Base-by-base conservation (phyloP, 2,329 filamentous ascomycete species). In the Penicillium fuscoglaucum region DNA sequence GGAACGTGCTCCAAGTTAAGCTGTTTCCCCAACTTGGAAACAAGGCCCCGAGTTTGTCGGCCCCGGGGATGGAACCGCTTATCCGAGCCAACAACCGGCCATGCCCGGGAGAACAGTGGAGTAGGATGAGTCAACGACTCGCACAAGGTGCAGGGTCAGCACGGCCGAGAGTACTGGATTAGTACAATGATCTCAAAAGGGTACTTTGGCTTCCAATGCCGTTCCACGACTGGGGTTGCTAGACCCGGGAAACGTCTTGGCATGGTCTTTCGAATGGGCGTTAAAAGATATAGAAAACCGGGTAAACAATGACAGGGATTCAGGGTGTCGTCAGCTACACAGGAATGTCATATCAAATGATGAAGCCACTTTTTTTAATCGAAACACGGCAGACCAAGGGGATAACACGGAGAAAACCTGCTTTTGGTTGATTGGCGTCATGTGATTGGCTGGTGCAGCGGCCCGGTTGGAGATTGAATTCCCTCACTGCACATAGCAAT, bases 381-480 rank as follows among this genome's bases (percentile, higher is more conserved):
- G 6, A 54, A 39, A 55, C 43, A 55, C 40, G 29, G 31, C 52
- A 49, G 37, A 31, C 2, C 6, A 33, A 39, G 15, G 24, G n/a
- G 13, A 31, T 8, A 39, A 39, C 8, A 15, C 39, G 50, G 46
- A 7, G 35, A 66, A 67, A 67, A 66, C 65, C 65, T 67, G 65
- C 63, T 67, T 67, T 65, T 55, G 17, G 43, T 31, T 29, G 12
- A 41, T 40, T 46, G 6, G 51, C 7, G 4, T 24, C 4, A 21
- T 46, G 39, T 66, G 60, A 66, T 67, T 67, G 65, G 64, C 60
- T 63, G 65, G 65, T 62, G 39, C 31, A 26, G 31, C 60, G 54
- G 59, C 57, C 65, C 62, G 65, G 44, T 60, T 57, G 37, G 39
- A 58, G 50, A 61, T 61, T 50, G 26, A 48, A 60, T 35, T 54